Evolutionary conservation across 164 flowering plant genomes (phyloP).

Genomic region (Buxus sempervirens): DNA sequence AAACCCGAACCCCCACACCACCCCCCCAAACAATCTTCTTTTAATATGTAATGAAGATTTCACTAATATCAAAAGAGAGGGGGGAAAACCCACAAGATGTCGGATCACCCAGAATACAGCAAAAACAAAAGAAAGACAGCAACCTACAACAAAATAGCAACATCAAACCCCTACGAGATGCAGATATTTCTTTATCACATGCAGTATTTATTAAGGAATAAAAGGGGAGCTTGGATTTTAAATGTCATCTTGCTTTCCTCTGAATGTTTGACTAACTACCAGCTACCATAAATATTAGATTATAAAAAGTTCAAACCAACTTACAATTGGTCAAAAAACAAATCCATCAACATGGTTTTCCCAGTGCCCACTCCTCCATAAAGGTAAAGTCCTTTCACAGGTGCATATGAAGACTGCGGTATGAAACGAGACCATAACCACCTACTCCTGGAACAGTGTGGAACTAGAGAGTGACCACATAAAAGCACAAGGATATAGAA

Average conservation of each 20-base stretch:
- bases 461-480: conserved; percentile 4
- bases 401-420: conserved; percentile 67
- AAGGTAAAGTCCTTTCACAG: conserved; percentile 90
- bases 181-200: too few species aligned
- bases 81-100: too few species aligned
- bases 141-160: too few species aligned
- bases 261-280: background rate
- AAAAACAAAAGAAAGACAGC: too few species aligned
- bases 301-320: conserved; percentile 20
- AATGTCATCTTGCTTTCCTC: background rate
- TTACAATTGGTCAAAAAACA: conserved; percentile 86
- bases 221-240: too few species aligned
- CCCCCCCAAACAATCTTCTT: too few species aligned
- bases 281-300: background rate
- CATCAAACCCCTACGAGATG: too few species aligned
- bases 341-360: conserved; percentile 99
- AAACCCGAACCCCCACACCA: too few species aligned
- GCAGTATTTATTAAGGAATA: too few species aligned
- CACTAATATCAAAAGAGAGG: too few species aligned
- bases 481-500: background rate
- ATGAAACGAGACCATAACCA: conserved; percentile 95
- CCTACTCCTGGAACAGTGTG: conserved; percentile 55
- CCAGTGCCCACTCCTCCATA: conserved; percentile 99
- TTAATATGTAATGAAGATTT: too few species aligned
- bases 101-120: too few species aligned